Percentiles rank a stretch among this genome's conserved stretches.
These are phyloP conservation scores for Oryza australiensis DNA, from an alignment of 176 grass and related monocot genomes.

Conservation along the genomic window DNA sequence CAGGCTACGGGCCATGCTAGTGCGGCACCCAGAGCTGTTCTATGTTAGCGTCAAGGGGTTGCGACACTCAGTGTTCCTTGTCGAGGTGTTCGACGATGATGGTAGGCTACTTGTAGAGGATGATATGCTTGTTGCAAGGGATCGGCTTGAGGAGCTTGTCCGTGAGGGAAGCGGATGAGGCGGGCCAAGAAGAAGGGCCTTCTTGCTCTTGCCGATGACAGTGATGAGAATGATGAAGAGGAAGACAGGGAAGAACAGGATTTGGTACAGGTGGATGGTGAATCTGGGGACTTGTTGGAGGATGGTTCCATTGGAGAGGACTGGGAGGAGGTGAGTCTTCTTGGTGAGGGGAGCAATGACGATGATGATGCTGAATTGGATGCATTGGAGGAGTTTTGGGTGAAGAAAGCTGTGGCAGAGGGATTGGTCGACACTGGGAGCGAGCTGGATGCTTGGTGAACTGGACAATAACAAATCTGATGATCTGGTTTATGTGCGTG, in stretches of 20 bases:
- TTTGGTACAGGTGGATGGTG: constrained; percentile 37
- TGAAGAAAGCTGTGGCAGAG: constrained; percentile 61
- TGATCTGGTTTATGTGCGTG: background rate
- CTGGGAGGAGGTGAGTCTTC: constrained; percentile 61
- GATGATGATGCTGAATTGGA: constrained; percentile 41
- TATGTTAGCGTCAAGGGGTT: constrained; percentile 85
- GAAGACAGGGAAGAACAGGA: constrained; percentile 29
- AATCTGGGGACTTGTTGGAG: constrained; percentile 60
- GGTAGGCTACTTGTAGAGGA: constrained; percentile 72
- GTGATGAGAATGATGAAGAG: constrained; percentile 23
- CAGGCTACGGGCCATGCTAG: constrained; percentile 55
- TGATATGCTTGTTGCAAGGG: constrained; percentile 60
- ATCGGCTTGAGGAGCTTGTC: constrained; percentile 63
- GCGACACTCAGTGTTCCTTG: constrained; percentile 69
- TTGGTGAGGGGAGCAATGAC: constrained; percentile 20
- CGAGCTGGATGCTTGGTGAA: constrained; percentile 74
- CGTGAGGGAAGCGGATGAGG: constrained; percentile 59
- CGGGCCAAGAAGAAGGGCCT: constrained; percentile 33
- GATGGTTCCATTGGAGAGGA: constrained; percentile 49
- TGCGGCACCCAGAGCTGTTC: constrained; percentile 85
- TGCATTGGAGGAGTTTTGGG: constrained; percentile 75
- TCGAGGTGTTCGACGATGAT: constrained; percentile 67
- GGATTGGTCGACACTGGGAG: constrained; percentile 48
- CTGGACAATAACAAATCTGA: background rate
- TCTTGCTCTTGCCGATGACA: constrained; percentile 2